Evolutionary conservation across 1,139 yeast species (phyloP), one percentile per base, ranked within the genome.

Genomic region (Geotrichum aggregatum): DNA sequence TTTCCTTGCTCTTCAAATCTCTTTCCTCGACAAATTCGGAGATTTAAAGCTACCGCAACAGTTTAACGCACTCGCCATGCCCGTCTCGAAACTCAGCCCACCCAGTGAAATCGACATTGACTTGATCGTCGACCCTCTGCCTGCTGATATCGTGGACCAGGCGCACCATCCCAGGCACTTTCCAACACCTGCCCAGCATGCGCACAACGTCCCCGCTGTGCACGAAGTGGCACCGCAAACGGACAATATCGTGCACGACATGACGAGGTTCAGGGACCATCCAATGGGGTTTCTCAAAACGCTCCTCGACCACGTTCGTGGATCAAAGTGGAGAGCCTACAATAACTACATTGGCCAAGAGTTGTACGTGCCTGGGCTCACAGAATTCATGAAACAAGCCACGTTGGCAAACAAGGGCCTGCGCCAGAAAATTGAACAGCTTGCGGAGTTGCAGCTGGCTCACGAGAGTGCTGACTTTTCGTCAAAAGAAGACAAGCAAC

Each of bases 251-350:
- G 61, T 61, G 26, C 53, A 57, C 33, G 64, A 59, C 45, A 54
- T 59, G 52, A 54, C 56, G 24, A 63, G 71, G 49, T 71, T 71
- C 59, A 63, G 74, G 18, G 69, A 69, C 43, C 60, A 65, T 50
- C 74, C 74, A 11, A 46, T 66, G 21, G 61, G 63, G 46, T 67
- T 68, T 49, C 45, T 71, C 41, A 59, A 59, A 46, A 66, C 65
- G 11, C 52, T 69, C 30, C 63, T 62, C 26, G 62, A 61, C 39
- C 69, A 66, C 48, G 60, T 68, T 44, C 52, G 60, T n/a, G 73
- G 74, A 33, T 58, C 67, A 4, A 61, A 65, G 14, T 71, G 73
- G 68, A 62, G 75, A 22, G 66, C 71, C 16, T 72, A 70, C 58
- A 67, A 70, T 47, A 60, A 66, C 44, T 71, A 69, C 55, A 61